A percentile compares a stretch with the other conserved stretches of the same genome.
phyloP scores from a whole-genome alignment of 208 protist species.

The Leishmania guyanensis region DNA sequence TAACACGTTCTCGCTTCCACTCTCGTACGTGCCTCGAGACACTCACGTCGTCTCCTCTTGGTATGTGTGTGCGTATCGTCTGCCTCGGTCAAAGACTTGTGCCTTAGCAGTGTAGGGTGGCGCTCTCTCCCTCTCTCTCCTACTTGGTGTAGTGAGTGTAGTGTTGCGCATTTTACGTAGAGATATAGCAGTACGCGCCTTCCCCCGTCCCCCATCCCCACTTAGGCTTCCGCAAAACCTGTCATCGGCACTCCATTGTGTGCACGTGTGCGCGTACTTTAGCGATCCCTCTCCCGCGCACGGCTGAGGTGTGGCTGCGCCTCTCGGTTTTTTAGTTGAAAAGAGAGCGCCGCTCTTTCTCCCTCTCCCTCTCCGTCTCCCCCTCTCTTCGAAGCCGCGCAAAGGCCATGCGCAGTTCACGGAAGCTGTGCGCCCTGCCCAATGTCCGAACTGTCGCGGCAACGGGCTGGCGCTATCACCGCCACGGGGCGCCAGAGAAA shows the following conservation, averaged over 20 bases:
- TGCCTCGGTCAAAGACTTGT: not conserved
- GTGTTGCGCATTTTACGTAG: not conserved
- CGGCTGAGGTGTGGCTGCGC: no score
- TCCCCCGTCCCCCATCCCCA: not conserved
- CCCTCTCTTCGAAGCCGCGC: not conserved
- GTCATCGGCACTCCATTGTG: not conserved
- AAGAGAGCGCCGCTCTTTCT: not conserved
- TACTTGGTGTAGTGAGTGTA: not conserved
- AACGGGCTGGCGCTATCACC: conserved; percentile 89
- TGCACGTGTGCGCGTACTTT: not conserved
- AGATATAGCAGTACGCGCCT: not conserved
- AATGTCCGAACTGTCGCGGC: conserved; percentile 77
- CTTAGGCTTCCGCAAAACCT: not conserved
- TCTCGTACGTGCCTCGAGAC: not conserved
- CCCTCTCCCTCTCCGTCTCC: not conserved
- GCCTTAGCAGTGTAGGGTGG: not conserved
- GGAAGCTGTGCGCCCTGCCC: conserved; percentile 32
- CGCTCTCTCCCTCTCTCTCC: not conserved
- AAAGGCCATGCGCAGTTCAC: conserved; percentile 18
- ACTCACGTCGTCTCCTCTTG: not conserved
- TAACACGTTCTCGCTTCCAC: not conserved
- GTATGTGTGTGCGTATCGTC: not conserved
- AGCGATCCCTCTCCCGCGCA: no score
- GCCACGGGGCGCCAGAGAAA: conserved; percentile 65
- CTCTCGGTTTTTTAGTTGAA: no score